Evolutionary conservation across 345 rosid genomes (phyloP), one percentile per base, ranked within the genome.

Genomic region (Carallia brachiata): DNA sequence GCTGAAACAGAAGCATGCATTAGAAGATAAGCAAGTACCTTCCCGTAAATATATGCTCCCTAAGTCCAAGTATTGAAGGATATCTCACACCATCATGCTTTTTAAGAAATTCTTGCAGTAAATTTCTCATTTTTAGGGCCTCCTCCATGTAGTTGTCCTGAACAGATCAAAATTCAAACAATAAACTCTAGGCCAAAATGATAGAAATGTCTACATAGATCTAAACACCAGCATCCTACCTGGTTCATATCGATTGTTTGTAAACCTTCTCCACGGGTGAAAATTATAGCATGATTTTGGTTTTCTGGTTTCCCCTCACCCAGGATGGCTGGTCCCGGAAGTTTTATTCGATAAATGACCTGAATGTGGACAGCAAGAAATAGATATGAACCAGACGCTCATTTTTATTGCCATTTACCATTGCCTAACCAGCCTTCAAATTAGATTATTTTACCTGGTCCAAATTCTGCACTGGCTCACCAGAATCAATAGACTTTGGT

Each of bases 261-360:
- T 81, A 96, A 87, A 64, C 96, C 99, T 75, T 96, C 99, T 71
- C 99, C 99, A 56, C 99, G 95, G 47, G 99, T 82, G 73, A 96
- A 96, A 19, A 96, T 92, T 73, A 96, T 81, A 58, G 99, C 99
- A 81, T 96, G 98, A 72, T 96, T 92, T 75, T 96, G 98, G 81
- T 96, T 96, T 86, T 96, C 99, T 55, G 99, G 98, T 79, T 96
- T 96, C 69, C 99, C 99, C 79, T 96, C 99, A 54, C 99, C 99
- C 83, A 96, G 79, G 63, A 89, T 96, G 59, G 99, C 93, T 80
- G 90, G 90, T 71, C 99, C 99, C 3, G 99, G 99, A 79, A 96
- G 98, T 78, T 79, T 89, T 62, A 96, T 96, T 70, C 89, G 79
- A 80, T 96, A 96, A 73, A 96, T 88, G 76, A 90, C 95, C 99